Percentiles rank a stretch among this genome's conserved stretches.
phyloP scores from a whole-genome alignment of 306 rosid genomes.

The Hylodesmum podocarpum region DNA sequence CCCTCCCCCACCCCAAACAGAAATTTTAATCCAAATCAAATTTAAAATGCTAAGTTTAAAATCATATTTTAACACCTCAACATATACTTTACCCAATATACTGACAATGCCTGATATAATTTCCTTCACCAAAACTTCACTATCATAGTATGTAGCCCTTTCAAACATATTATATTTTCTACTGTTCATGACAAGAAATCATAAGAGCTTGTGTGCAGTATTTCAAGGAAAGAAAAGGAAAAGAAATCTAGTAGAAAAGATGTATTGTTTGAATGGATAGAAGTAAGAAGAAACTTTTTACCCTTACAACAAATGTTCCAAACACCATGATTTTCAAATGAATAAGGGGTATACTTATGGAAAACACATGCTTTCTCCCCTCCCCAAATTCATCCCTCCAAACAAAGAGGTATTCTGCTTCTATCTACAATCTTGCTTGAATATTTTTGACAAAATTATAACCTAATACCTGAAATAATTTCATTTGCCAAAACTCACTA shows the following conservation, averaged over 20 bases:
- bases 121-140: not conserved
- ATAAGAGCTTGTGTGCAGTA: not conserved
- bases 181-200: not conserved
- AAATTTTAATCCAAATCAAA: not conserved
- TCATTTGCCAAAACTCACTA: not conserved
- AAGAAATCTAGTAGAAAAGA: not conserved
- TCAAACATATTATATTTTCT: not conserved
- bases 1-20: no score
- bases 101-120: not conserved
- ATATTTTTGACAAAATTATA: not conserved
- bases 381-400: not conserved
- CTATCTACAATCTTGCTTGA: not conserved
- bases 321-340: not conserved
- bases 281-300: not conserved
- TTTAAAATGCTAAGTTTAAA: not conserved
- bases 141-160: not conserved
- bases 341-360: not conserved
- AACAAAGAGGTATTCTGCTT: not conserved
- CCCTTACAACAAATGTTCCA: not conserved
- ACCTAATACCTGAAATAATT: not conserved
- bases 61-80: slow-evolving; percentile 1
- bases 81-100: not conserved
- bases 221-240: not conserved
- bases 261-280: not conserved
- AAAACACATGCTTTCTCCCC: not conserved